phyloP scores from a whole-genome alignment of 352 stramenopile genomes.

The Thalassiosira exigua region DNA sequence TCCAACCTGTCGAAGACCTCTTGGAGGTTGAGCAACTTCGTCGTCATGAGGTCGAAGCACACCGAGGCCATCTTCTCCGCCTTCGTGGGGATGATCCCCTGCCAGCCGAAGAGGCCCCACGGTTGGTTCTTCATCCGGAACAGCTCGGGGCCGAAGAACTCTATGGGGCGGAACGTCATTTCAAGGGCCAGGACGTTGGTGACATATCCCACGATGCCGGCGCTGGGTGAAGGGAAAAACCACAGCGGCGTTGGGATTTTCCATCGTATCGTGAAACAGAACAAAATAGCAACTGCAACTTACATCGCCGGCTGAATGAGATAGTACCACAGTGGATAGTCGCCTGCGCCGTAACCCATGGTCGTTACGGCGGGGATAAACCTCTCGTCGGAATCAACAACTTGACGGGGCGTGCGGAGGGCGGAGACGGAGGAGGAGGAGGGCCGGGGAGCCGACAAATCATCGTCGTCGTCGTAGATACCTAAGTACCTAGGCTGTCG shows the following conservation, averaged over 20 bases:
- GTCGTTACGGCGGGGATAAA: background rate
- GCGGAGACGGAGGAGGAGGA: too few relatives aligned
- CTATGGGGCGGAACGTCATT: slow-evolving; percentile 95
- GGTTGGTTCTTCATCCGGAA: slow-evolving; percentile 76
- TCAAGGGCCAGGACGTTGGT: slow-evolving; percentile 95
- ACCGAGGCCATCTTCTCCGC: slow-evolving; percentile 95
- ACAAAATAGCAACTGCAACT: slow-evolving; percentile 21
- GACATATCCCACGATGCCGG: slow-evolving; percentile 91
- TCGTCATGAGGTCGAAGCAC: slow-evolving; percentile 94
- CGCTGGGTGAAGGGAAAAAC: slow-evolving; percentile 78
- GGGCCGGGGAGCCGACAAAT: too few relatives aligned
- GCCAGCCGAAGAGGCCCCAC: slow-evolving; percentile 91
- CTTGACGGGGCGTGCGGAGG: too few relatives aligned
- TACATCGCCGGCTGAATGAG: slow-evolving; percentile 57
- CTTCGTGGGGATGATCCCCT: slow-evolving; percentile 93
- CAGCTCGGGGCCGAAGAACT: slow-evolving; percentile 91
- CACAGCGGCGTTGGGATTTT: background rate
- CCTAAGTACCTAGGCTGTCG: too few relatives aligned
- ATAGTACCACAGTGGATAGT: slow-evolving; percentile 51
- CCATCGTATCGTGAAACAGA: background rate
- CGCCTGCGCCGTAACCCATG: slow-evolving; percentile 49
- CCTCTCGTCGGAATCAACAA: too few relatives aligned
- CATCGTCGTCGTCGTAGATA: too few relatives aligned
- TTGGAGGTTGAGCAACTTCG: slow-evolving; percentile 90
- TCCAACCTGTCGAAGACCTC: slow-evolving; percentile 93